A percentile compares a stretch with the other conserved stretches of the same genome.
These are phyloP conservation scores for Lotus japonicus DNA, from an alignment of 306 rosid species.

Conservation along the genomic window DNA sequence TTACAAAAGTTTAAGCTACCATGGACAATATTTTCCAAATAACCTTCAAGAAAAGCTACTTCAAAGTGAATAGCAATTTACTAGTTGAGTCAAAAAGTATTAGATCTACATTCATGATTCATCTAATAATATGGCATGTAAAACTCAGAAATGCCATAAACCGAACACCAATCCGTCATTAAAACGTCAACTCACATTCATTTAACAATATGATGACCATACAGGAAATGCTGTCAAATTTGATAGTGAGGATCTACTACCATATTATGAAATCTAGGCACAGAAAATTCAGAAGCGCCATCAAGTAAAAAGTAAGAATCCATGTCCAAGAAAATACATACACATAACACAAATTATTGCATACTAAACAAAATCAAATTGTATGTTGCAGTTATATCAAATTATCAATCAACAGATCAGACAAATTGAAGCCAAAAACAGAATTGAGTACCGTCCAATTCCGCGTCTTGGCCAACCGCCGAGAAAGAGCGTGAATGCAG, in stretches of 20 bases:
- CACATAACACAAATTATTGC: background rate
- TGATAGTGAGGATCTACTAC: background rate
- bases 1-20: background rate
- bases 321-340: conserved; percentile 14
- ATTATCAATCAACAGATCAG: background rate
- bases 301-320: background rate
- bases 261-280: background rate
- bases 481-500: conserved; percentile 89
- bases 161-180: no score
- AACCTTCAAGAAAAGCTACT: no score
- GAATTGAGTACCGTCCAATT: conserved; percentile 86
- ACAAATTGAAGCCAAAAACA: background rate
- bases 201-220: background rate
- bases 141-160: no score
- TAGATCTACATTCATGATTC: no score
- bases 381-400: background rate
- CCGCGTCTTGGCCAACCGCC: conserved; percentile 78
- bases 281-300: background rate
- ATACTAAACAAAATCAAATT: conserved; percentile 1
- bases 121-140: no score
- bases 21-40: background rate
- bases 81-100: background rate
- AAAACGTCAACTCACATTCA: background rate
- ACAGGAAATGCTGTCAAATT: background rate
- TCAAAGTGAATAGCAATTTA: no score